These are phyloP conservation scores for Apodospora peruviana DNA, from an alignment of 495 filamentous ascomycete genomes.

Conservation along the genomic window DNA sequence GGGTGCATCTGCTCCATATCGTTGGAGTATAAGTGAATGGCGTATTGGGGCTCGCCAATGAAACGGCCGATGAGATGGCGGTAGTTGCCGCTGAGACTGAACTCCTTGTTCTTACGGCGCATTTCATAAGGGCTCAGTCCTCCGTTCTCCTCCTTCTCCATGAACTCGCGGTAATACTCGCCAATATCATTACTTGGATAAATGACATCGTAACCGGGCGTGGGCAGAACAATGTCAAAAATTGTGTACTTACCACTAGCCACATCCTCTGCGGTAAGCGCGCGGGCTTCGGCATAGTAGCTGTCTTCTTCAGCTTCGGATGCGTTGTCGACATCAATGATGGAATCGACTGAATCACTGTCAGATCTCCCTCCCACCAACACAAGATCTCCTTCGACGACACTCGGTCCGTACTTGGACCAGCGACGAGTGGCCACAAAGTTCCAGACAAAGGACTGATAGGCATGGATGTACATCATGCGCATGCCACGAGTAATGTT, in stretches of 20 bases:
- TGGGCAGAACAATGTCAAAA: slow-evolving; percentile 90
- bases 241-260: slow-evolving; percentile 72
- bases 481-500: slow-evolving; percentile 71
- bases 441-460: slow-evolving; percentile 94
- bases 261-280: slow-evolving; percentile 71
- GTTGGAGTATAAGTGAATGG: slow-evolving; percentile 60
- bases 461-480: slow-evolving; percentile 94
- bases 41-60: slow-evolving; percentile 48
- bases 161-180: slow-evolving; percentile 75
- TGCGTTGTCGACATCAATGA: slow-evolving; percentile 32
- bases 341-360: slow-evolving; percentile 45
- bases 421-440: slow-evolving; percentile 70
- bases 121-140: slow-evolving; percentile 78
- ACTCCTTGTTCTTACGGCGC: slow-evolving; percentile 77
- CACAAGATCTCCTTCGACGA: slow-evolving; percentile 84
- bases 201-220: slow-evolving; percentile 80
- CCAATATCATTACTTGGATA: slow-evolving; percentile 83
- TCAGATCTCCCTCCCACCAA: slow-evolving; percentile 40
- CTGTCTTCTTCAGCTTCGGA: slow-evolving; percentile 40
- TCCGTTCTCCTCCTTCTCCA: slow-evolving; percentile 71
- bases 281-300: slow-evolving; percentile 66
- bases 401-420: slow-evolving; percentile 60
- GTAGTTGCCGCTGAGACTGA: slow-evolving; percentile 84
- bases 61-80: slow-evolving; percentile 74
- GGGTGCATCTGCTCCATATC: slow-evolving; percentile 79